Conservation (phyloP, 352 stramenopile species). For the Thalassiosira exigua region DNA sequence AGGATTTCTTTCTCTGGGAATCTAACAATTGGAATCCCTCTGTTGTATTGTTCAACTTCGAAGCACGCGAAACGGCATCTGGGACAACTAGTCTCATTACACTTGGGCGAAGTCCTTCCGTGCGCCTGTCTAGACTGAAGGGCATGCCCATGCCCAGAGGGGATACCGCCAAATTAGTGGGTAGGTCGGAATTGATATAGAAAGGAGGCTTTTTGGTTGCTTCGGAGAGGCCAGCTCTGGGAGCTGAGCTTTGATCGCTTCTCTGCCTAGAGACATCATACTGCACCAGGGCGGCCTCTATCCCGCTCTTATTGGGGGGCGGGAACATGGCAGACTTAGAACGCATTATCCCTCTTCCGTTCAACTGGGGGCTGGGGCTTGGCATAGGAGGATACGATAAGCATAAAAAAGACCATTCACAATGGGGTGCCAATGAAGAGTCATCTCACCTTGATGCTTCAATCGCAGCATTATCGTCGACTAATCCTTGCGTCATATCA, state of each 20-base stretch:
- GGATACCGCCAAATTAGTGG: conserved; percentile 44
- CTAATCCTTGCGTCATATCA: no score
- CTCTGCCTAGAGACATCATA: conserved; percentile 39
- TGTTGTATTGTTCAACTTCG: conserved; percentile 9
- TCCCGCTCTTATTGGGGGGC: conserved; percentile 33
- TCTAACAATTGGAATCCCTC: conserved; percentile 41
- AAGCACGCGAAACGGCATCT: conserved; percentile 33
- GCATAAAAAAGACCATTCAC: no score
- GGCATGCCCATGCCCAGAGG: conserved; percentile 45
- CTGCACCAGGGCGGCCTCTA: conserved; percentile 52
- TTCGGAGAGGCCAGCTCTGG: conserved; percentile 19
- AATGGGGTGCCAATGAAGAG: no score
- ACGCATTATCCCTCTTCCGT: conserved; percentile 14
- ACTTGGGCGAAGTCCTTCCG: conserved; percentile 38
- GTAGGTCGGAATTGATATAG: no score
- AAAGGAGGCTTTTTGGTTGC: no score
- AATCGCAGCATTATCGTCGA: no score
- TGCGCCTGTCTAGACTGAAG: conserved; percentile 53
- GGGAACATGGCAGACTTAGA: conserved; percentile 33
- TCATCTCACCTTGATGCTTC: no score
- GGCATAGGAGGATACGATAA: not conserved
- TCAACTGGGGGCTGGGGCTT: conserved; percentile 25
- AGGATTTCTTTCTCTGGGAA: conserved; percentile 34
- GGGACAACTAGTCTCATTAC: conserved; percentile 34
- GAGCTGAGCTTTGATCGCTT: conserved; percentile 11